A percentile compares a stretch with the other conserved stretches of the same genome.
These are phyloP conservation scores for Verticillium tricorpus DNA, from an alignment of 2,329 filamentous ascomycete species.

Conservation along the genomic window DNA sequence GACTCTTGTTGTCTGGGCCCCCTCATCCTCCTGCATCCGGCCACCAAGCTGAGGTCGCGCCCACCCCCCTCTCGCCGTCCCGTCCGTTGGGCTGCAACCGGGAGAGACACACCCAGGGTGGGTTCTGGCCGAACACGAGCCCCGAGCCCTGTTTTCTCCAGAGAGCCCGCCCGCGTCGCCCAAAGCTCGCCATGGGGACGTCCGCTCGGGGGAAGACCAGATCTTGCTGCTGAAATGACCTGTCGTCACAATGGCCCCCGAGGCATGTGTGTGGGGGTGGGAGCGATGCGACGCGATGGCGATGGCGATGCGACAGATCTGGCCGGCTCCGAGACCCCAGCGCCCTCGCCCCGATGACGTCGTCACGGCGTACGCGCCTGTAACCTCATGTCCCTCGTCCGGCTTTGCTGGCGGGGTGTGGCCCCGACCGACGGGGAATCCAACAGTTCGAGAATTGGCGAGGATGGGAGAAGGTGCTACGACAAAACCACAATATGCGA, in stretches of 20 bases:
- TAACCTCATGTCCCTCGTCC: background rate
- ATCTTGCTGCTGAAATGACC: background rate
- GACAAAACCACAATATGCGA: background rate
- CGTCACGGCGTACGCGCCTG: background rate
- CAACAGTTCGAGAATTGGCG: background rate
- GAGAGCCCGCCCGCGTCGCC: background rate
- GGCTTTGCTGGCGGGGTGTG: background rate
- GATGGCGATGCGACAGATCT: background rate
- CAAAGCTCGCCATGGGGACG: background rate
- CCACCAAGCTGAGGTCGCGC: background rate
- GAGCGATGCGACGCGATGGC: background rate
- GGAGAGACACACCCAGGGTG: background rate
- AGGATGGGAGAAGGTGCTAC: background rate
- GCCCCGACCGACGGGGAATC: background rate
- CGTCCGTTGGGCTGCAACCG: background rate
- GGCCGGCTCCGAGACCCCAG: background rate
- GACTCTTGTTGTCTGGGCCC: background rate
- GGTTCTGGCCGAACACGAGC: no score
- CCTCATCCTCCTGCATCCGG: background rate
- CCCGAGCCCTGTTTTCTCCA: background rate
- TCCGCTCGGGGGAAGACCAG: background rate
- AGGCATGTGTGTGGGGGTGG: background rate
- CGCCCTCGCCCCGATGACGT: background rate
- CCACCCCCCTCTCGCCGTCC: background rate
- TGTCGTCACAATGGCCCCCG: background rate